Evolutionary conservation across 257 asterid genomes (phyloP), one percentile per base, ranked within the genome.

Genomic region (Plantago ovata): DNA sequence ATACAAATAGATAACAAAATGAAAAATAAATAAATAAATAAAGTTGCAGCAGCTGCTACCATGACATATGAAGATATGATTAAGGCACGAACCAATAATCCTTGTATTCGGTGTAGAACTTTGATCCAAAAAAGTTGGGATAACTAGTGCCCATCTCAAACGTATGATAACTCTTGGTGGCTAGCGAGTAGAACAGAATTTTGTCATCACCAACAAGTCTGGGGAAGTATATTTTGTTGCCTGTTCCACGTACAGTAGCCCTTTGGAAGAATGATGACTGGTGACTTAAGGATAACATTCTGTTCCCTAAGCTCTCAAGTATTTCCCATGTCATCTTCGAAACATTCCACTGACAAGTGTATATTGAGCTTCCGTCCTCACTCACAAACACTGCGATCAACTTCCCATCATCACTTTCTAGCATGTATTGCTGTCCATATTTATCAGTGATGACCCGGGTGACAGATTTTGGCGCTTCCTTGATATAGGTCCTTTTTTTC

Each of bases 381-480:
- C 47, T 23, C 61, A 56, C 47, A 56, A 56, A 56, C 44, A 56
- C 61, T 8, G 21, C 36, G n/a, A 56, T 38, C 18, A 56, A 22
- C 47, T 56, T 38, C 7, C 47, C 47, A 18, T 38, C 33, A 54
- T 54, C 41, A 54, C 45, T 54, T 36, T 54, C 60, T 13, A 54
- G 3, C 20, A 54, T 7, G 60, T 56, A 56, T 10, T 9, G 47
- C 3, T 56, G n/a, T 56, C 15, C 33, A n/a, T n/a, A n/a, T n/a
- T n/a, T n/a, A n/a, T n/a, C n/a, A n/a, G n/a, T 16, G 11, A 7
- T 7, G 7, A 28, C 10, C 47, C 38, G 9, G 10, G 0, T 14
- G 13, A 56, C 19, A 19, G 8, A 11, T 16, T 11, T 22, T 23
- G 61, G 32, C 7, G 48, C 61, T 13, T 2, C 13, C 3, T 0